Evolutionary conservation across 2,329 filamentous ascomycete genomes (phyloP).

Genomic region (Pezicula carpinea): DNA sequence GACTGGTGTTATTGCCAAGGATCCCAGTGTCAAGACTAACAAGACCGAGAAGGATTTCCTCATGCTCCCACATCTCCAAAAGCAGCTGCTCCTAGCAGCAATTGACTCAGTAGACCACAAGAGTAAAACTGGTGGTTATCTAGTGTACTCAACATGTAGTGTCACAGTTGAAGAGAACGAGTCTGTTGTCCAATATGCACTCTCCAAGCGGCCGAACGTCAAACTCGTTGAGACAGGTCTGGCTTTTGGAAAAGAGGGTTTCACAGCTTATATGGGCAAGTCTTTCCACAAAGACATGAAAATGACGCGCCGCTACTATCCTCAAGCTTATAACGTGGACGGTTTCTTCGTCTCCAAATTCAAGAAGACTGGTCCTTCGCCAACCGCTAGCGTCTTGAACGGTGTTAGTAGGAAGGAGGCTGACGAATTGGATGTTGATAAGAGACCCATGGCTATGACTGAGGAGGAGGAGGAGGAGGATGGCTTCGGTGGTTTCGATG

Average conservation of each 20-base stretch:
- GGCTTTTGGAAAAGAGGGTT: slow-evolving; percentile 86
- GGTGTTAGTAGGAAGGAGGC: slow-evolving; percentile 17
- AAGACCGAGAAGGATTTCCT: slow-evolving; percentile 96
- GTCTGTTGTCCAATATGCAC: slow-evolving; percentile 86
- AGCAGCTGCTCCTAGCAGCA: slow-evolving; percentile 85
- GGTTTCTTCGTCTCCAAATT: slow-evolving; percentile 98
- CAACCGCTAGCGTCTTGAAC: slow-evolving; percentile 38
- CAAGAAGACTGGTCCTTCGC: slow-evolving; percentile 82
- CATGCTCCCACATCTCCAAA: slow-evolving; percentile 87
- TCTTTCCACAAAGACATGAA: slow-evolving; percentile 82
- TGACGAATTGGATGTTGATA: slow-evolving; percentile 55
- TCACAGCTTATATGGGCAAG: slow-evolving; percentile 87
- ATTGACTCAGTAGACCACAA: slow-evolving; percentile 93
- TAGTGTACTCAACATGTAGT: slow-evolving; percentile 95
- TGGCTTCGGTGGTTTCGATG: slow-evolving; percentile 69
- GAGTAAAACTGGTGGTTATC: slow-evolving; percentile 88
- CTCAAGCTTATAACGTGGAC: slow-evolving; percentile 90
- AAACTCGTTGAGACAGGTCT: slow-evolving; percentile 88
- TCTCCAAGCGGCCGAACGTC: slow-evolving; percentile 88
- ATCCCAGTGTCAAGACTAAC: slow-evolving; percentile 95
- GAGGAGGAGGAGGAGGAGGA: slow-evolving; percentile 36
- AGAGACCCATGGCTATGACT: slow-evolving; percentile 54
- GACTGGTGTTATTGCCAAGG: slow-evolving; percentile 96
- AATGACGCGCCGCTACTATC: slow-evolving; percentile 81
- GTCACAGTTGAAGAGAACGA: slow-evolving; percentile 95